phyloP scores from a whole-genome alignment of 768 basidiomycete genomes.

The Amylocystis lapponica region DNA sequence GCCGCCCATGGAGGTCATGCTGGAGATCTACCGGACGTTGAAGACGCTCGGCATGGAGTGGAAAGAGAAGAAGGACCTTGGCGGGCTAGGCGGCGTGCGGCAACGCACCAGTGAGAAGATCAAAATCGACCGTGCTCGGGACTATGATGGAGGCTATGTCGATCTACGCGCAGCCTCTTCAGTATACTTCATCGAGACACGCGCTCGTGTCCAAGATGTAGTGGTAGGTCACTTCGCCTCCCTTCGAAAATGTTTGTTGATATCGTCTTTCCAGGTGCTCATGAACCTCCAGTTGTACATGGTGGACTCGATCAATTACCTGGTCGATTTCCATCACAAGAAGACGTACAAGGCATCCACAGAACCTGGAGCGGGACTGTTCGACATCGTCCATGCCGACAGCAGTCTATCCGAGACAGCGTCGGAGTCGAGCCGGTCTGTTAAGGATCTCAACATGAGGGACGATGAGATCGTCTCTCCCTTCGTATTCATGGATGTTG shows the following conservation, averaged over 20 bases:
- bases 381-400: constrained; percentile 56
- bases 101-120: constrained; percentile 29
- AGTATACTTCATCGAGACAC: constrained; percentile 91
- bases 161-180: constrained; percentile 63
- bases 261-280: constrained; percentile 54
- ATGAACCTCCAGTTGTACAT: constrained; percentile 98
- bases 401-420: constrained; percentile 42
- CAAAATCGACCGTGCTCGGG: constrained; percentile 56
- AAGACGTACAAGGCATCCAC: constrained; percentile 80
- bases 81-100: constrained; percentile 56
- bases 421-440: constrained; percentile 51
- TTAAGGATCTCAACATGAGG: constrained; percentile 45
- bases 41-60: constrained; percentile 94
- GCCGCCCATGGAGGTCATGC: constrained; percentile 98
- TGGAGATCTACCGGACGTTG: constrained; percentile 94
- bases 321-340: constrained; percentile 98
- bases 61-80: constrained; percentile 83
- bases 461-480: constrained; percentile 75
- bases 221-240: constrained; percentile 56
- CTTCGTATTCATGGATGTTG: constrained; percentile 95
- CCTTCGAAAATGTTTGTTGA: constrained; percentile 1
- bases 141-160: constrained; percentile 49
- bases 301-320: constrained; percentile 92
- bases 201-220: constrained; percentile 84
- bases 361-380: constrained; percentile 63